A percentile compares a stretch with the other conserved stretches of the same genome.
These are phyloP conservation scores for Clavariopsis aquatica DNA, from an alignment of 495 filamentous ascomycete species.

Conservation along the genomic window DNA sequence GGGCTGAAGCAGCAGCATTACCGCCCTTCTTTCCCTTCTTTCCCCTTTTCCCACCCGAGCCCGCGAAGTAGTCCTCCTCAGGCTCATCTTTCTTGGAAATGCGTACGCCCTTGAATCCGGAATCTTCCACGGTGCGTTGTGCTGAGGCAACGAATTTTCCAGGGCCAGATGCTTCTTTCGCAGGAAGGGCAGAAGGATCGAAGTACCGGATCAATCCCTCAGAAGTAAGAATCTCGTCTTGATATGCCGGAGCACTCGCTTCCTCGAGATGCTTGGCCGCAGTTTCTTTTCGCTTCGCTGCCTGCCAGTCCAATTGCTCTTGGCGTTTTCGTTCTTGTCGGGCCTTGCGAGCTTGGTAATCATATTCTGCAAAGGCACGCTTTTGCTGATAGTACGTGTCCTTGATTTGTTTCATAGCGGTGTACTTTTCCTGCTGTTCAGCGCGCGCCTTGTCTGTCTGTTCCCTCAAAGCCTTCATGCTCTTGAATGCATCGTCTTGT, in stretches of 20 bases:
- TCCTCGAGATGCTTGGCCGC: slow-evolving; percentile 86
- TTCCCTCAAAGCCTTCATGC: slow-evolving; percentile 81
- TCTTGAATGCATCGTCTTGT: slow-evolving; percentile 84
- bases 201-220: slow-evolving; percentile 86
- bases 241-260: slow-evolving; percentile 83
- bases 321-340: slow-evolving; percentile 76
- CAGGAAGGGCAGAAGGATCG: slow-evolving; percentile 69
- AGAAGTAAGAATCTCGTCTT: slow-evolving; percentile 85
- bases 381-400: slow-evolving; percentile 78
- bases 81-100: slow-evolving; percentile 78
- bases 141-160: slow-evolving; percentile 74
- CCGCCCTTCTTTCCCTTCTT: slow-evolving; percentile 83
- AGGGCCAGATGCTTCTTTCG: slow-evolving; percentile 64
- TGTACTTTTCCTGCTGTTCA: slow-evolving; percentile 81
- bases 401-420: slow-evolving; percentile 76
- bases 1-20: slow-evolving; percentile 45
- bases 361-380: slow-evolving; percentile 76
- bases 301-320: slow-evolving; percentile 73
- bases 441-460: slow-evolving; percentile 77
- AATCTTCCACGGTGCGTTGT: slow-evolving; percentile 76
- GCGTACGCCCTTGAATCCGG: slow-evolving; percentile 73
- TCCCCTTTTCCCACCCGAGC: slow-evolving; percentile 80
- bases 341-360: slow-evolving; percentile 72
- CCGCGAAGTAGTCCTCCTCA: slow-evolving; percentile 85
- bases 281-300: slow-evolving; percentile 75